Evolutionary conservation across 495 filamentous ascomycete species (phyloP).

Genomic region (Aspergillus nidulans): DNA sequence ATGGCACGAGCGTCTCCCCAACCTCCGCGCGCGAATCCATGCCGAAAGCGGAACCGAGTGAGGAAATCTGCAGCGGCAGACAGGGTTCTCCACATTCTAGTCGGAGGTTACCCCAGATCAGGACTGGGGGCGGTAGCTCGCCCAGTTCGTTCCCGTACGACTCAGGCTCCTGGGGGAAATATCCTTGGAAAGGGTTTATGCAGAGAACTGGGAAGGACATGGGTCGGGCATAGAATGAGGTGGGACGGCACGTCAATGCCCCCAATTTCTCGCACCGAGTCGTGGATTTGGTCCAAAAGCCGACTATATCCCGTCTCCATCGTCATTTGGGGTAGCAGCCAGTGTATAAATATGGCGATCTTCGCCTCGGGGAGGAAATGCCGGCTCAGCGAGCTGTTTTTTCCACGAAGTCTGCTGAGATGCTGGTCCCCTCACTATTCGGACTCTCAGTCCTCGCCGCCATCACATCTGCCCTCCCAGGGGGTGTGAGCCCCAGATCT

Average conservation of each 20-base stretch:
- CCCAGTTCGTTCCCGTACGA: too few species aligned
- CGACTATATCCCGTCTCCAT: background rate
- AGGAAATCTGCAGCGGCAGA: background rate
- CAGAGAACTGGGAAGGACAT: background rate
- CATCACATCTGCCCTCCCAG: background rate
- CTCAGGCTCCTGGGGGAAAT: background rate
- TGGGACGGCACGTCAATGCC: background rate
- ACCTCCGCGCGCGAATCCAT: background rate
- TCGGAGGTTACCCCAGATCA: background rate
- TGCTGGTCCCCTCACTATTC: background rate
- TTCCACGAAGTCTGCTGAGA: background rate
- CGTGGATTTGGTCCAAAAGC: background rate
- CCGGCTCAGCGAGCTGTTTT: background rate
- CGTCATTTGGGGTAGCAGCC: background rate
- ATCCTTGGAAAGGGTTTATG: background rate
- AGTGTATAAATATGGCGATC: background rate
- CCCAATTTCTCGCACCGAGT: background rate
- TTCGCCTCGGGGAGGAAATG: background rate
- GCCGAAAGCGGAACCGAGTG: background rate
- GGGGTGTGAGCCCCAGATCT: conserved; percentile 6
- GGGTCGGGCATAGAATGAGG: background rate
- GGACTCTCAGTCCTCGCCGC: background rate
- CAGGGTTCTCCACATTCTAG: background rate
- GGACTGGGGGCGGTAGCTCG: background rate
- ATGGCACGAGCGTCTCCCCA: background rate